phyloP scores from a whole-genome alignment of 1,284 basidiomycete species.

The Boletus smithii region DNA sequence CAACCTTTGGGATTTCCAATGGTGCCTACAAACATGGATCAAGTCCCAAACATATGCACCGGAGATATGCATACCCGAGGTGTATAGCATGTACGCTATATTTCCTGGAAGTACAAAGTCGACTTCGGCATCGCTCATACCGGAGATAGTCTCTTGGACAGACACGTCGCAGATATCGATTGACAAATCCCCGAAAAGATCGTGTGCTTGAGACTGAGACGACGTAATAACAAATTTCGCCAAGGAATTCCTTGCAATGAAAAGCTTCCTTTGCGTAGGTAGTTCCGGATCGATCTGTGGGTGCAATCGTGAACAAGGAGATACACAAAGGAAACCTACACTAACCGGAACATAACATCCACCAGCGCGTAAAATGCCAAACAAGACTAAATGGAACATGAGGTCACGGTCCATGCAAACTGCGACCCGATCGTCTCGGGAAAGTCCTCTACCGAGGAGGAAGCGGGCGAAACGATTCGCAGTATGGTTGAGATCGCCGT shows the following conservation, averaged over 20 bases:
- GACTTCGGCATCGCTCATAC: conserved; percentile 33
- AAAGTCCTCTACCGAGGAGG: conserved; percentile 39
- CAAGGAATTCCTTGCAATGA: conserved; percentile 45
- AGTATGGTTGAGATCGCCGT: conserved; percentile 37
- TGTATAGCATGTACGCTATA: conserved; percentile 52
- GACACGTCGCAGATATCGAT: conserved; percentile 32
- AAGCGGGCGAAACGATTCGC: conserved; percentile 46
- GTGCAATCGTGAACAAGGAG: conserved; percentile 1
- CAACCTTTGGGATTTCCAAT: conserved; percentile 59
- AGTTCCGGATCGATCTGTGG: conserved; percentile 52
- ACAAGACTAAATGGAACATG: conserved; percentile 43
- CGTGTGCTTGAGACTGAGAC: conserved; percentile 24
- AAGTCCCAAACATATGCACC: background rate
- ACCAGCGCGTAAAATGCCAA: conserved; percentile 50
- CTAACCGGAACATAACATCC: conserved; percentile 54
- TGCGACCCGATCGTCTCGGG: conserved; percentile 44
- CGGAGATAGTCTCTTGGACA: conserved; percentile 27
- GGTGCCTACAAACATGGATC: conserved; percentile 37
- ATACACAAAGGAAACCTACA: conserved; percentile 21
- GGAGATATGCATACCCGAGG: conserved; percentile 39
- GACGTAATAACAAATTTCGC: conserved; percentile 44
- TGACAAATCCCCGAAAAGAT: conserved; percentile 33
- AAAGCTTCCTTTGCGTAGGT: conserved; percentile 46
- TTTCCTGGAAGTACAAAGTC: conserved; percentile 33
- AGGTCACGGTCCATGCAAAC: conserved; percentile 47